phyloP scores from a whole-genome alignment of 305 asterid genomes.

The Lippia alba region DNA sequence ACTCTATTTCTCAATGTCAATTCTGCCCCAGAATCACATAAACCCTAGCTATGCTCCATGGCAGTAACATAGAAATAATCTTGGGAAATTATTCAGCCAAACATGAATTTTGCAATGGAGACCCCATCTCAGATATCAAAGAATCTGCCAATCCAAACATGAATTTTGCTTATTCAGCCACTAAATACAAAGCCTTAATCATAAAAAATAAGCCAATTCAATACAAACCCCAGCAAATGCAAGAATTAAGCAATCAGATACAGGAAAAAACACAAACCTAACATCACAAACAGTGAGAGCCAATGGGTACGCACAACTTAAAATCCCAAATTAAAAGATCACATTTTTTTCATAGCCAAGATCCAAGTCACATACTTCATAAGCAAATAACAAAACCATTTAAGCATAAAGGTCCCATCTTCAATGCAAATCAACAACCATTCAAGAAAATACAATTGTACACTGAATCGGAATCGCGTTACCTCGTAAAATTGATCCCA shows the following conservation, averaged over 20 bases:
- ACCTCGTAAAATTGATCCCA: constrained; percentile 32
- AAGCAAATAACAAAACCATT: constrained; percentile 7
- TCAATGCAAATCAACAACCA: constrained; percentile 24
- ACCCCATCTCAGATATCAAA: constrained; percentile 27
- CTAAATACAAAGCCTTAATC: constrained; percentile 28
- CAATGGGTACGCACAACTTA: constrained; percentile 9
- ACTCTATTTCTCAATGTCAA: constrained; percentile 20
- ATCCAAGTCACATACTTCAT: constrained; percentile 25
- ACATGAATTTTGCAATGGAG: neutral
- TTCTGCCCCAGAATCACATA: constrained; percentile 21
- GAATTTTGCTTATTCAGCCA: constrained; percentile 13
- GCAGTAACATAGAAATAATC: neutral
- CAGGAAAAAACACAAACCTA: constrained; percentile 15
- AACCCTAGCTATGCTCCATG: constrained; percentile 22
- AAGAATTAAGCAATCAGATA: constrained; percentile 26
- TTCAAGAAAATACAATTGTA: neutral
- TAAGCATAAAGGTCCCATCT: constrained; percentile 7
- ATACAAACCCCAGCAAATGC: constrained; percentile 15
- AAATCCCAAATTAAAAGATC: constrained; percentile 17
- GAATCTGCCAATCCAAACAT: constrained; percentile 8
- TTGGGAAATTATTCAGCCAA: constrained; percentile 8
- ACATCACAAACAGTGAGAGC: constrained; percentile 21
- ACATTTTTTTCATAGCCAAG: constrained; percentile 9
- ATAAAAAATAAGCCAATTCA: neutral
- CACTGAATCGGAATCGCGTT: constrained; percentile 33